A percentile compares a stretch with the other conserved stretches of the same genome.
Conservation (phyloP, 2,329 filamentous ascomycete species). For the Colletotrichum incanum region DNA sequence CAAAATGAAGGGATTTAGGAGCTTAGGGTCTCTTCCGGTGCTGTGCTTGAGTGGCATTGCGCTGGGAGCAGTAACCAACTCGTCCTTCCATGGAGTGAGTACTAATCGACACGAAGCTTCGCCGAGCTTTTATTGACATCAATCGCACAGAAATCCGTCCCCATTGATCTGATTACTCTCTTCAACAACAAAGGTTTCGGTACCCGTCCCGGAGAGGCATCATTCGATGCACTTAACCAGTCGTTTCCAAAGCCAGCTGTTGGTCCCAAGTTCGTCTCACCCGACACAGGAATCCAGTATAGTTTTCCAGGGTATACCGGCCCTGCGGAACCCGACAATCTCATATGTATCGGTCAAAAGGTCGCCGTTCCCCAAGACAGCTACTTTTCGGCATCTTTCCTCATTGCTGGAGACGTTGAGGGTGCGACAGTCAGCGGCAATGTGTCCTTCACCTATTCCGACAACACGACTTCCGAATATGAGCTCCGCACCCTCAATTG, state of each 20-base stretch:
- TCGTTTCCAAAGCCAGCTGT: constrained; percentile 57
- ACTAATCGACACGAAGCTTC: background rate
- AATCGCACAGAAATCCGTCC: constrained; percentile 6
- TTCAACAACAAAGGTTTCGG: constrained; percentile 67
- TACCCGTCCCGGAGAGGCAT: constrained; percentile 59
- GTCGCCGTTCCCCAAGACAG: constrained; percentile 52
- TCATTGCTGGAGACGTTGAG: constrained; percentile 59
- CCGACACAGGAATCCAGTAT: constrained; percentile 59
- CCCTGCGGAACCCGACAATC: constrained; percentile 57
- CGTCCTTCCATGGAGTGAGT: constrained; percentile 23
- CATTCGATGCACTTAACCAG: constrained; percentile 60
- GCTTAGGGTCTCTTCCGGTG: constrained; percentile 2
- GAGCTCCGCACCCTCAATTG: constrained; percentile 62
- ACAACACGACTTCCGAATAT: constrained; percentile 56
- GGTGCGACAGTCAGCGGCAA: constrained; percentile 57
- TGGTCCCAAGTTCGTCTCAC: constrained; percentile 55
- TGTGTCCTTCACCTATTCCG: constrained; percentile 59
- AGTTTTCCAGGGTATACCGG: constrained; percentile 58
- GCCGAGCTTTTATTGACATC: constrained; percentile 1
- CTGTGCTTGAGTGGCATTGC: constrained; percentile 16
- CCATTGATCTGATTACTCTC: constrained; percentile 13
- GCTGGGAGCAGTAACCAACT: constrained; percentile 4
- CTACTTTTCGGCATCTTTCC: constrained; percentile 61
- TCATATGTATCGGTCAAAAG: constrained; percentile 59
- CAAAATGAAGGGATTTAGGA: constrained; percentile 25